Conservation (phyloP, 441 rosid genomes). For the Adansonia rubrostipa region DNA sequence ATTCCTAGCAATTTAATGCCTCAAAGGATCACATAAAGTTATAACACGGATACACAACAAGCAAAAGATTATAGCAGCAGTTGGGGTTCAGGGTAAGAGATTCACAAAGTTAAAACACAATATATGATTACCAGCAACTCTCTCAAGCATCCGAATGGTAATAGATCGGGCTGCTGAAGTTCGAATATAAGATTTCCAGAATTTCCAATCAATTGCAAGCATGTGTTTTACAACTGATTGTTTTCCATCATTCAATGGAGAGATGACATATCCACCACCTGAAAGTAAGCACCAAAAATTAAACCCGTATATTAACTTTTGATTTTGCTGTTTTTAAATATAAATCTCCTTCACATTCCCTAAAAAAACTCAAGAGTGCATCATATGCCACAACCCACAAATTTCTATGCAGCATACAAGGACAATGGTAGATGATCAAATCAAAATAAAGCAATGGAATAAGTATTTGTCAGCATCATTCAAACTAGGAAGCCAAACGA, state of each 20-base stretch:
- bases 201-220: slow-evolving; percentile 99
- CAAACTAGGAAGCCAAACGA: slow-evolving; percentile 8
- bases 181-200: slow-evolving; percentile 76
- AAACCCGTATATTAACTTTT: slow-evolving; percentile 11
- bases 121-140: slow-evolving; percentile 74
- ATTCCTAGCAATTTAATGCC: slow-evolving; percentile 14
- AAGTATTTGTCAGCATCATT: background rate
- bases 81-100: slow-evolving; percentile 17
- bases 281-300: slow-evolving; percentile 18
- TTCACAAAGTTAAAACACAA: background rate
- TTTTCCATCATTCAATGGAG: slow-evolving; percentile 73
- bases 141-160: slow-evolving; percentile 86
- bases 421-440: background rate
- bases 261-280: slow-evolving; percentile 96
- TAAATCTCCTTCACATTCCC: background rate
- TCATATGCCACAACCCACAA: slow-evolving; percentile 16
- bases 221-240: slow-evolving; percentile 89
- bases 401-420: background rate
- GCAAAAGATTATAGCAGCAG: slow-evolving; percentile 21
- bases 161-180: slow-evolving; percentile 77
- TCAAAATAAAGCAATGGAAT: slow-evolving; percentile 18
- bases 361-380: slow-evolving; percentile 2
- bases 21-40: slow-evolving; percentile 9
- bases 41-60: slow-evolving; percentile 12
- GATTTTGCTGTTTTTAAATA: slow-evolving; percentile 1